Evolutionary conservation across 129 eudicot species (phyloP).

Genomic region (Mikania micrantha): DNA sequence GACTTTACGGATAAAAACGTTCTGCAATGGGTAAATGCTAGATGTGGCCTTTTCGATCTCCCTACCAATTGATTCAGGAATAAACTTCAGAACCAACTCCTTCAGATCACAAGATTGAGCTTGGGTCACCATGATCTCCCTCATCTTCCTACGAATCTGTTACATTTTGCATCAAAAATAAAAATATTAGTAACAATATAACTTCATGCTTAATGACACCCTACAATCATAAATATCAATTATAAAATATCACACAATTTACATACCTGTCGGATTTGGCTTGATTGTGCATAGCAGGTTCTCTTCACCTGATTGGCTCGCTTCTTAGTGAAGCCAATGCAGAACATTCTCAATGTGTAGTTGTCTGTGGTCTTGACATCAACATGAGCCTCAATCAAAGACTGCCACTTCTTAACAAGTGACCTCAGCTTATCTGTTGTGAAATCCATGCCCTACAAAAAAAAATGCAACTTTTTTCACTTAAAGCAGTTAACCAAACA

Average conservation of each 20-base stretch:
- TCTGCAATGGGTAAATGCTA: constrained; percentile 72
- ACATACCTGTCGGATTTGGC: constrained; percentile 65
- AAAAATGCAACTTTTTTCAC: not conserved
- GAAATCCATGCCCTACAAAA: constrained; percentile 64
- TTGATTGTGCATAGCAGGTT: constrained; percentile 75
- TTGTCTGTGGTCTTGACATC: constrained; percentile 77
- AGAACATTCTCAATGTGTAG: constrained; percentile 66
- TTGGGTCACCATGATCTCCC: constrained; percentile 73
- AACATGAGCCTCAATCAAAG: constrained; percentile 74
- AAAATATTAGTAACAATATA: not conserved
- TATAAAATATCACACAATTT: too few relatives aligned
- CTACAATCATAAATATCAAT: too few relatives aligned
- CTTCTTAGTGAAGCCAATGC: constrained; percentile 84
- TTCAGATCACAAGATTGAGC: constrained; percentile 66
- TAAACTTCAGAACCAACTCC: constrained; percentile 68
- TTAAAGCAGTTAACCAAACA: not conserved
- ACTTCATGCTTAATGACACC: not conserved
- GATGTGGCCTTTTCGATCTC: constrained; percentile 82
- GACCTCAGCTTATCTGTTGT: constrained; percentile 74
- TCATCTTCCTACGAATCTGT: constrained; percentile 81
- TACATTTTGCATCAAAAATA: not conserved
- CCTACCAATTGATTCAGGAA: constrained; percentile 70
- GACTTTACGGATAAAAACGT: constrained; percentile 69
- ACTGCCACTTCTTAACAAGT: constrained; percentile 61
- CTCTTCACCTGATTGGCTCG: constrained; percentile 79